Evolutionary conservation across 805 yeast genomes (phyloP), one percentile per base, ranked within the genome.

Genomic region (Candida chauliodis): DNA sequence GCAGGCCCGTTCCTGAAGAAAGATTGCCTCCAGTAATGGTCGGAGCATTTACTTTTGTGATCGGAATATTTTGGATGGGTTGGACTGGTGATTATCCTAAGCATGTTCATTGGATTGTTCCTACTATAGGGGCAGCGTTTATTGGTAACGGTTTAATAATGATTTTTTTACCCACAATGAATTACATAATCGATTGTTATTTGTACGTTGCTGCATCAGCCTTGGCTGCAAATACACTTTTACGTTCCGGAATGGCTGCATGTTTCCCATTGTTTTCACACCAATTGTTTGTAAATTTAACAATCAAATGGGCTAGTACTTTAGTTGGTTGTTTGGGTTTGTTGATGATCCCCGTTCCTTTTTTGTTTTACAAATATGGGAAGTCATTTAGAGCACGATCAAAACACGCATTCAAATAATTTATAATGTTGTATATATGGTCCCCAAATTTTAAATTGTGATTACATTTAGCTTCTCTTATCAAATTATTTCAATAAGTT

Each of bases 31-130:
- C 90, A 68, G 76, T 88, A 82, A 75, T 86, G 62, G 59, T 73
- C 30, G 90, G 95, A 22, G 79, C 81, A 18, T 46, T 85, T 38
- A 55, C 73, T 6, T 86, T 89, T 66, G 84, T 95, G 19, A 66
- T 77, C 38, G 96, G 96, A 37, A 65, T 88, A 45, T 71, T 88
- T 52, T 84, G 95, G 95, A 71, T 89, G 58, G 77, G 85, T 41
- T 89, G 96, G 96, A 68, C 91, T 8, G 96, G 95, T 55, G 74
- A 78, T 46, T 89, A 80, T 59, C 81, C 76, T 33, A 59, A 80
- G 21, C 59, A 60, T n/a, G 76, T 86, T 28, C 95, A 82, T 54
- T 89, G 91, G 90, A 81, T 79, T 33, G 84, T 79, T 4, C 69
- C 79, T 10, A 65, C 66, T 6, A 48, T 74, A 18, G 70, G 76